A percentile compares a stretch with the other conserved stretches of the same genome.
Conservation (phyloP, 2,329 filamentous ascomycete genomes). For the Colletotrichum sp. region DNA sequence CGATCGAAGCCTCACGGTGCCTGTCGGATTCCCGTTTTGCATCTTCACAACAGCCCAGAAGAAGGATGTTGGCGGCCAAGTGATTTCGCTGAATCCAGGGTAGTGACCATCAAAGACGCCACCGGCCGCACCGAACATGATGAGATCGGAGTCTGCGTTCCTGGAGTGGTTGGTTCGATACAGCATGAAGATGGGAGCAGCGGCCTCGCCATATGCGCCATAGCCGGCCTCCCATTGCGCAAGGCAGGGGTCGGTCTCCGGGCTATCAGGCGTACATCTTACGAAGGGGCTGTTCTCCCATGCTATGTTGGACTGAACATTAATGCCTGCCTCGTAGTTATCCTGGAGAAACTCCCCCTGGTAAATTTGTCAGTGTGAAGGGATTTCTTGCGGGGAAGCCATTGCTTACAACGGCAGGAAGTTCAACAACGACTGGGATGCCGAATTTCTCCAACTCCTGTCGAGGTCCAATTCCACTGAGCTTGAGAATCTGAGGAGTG, state of each 20-base stretch:
- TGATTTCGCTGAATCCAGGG: neutral
- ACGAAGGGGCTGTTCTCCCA: neutral
- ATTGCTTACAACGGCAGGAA: conserved; percentile 56
- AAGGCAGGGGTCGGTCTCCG: neutral
- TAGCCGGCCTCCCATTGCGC: neutral
- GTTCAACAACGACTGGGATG: conserved; percentile 51
- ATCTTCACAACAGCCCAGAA: conserved; percentile 5
- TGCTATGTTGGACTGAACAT: neutral
- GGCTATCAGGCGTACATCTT: neutral
- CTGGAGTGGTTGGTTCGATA: neutral
- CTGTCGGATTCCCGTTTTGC: conserved; percentile 43
- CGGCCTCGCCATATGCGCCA: neutral
- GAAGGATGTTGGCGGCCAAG: neutral
- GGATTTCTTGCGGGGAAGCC: neutral
- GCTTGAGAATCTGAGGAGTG: conserved; percentile 57
- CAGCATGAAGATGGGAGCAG: neutral
- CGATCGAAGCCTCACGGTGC: conserved; percentile 62
- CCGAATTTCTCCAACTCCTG: conserved; percentile 38
- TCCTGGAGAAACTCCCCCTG: neutral
- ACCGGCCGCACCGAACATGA: neutral
- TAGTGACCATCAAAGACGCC: neutral
- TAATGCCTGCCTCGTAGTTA: conserved; percentile 46
- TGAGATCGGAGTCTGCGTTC: neutral
- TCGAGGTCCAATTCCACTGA: conserved; percentile 51
- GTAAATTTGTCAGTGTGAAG: neutral